Conservation (phyloP, 169 alveolate species). For the Cryptosporidium ryanae region DNA sequence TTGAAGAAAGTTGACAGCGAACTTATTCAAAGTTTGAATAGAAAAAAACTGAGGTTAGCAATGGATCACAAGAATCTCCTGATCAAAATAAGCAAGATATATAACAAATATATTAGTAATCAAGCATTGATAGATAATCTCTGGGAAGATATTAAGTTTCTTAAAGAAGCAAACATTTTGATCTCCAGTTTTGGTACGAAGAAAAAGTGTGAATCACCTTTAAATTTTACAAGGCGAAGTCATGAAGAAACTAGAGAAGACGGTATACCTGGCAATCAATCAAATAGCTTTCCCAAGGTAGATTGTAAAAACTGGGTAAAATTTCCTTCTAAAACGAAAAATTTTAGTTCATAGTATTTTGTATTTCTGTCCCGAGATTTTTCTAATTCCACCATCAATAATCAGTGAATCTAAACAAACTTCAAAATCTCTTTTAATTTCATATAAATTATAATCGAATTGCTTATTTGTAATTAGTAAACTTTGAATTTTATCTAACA, state of each 20-base stretch:
- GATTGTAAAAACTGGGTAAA: slow-evolving; percentile 34
- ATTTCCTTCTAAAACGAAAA: slow-evolving; percentile 11
- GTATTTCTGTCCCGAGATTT: slow-evolving; percentile 57
- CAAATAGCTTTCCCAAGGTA: slow-evolving; percentile 4
- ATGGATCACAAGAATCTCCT: slow-evolving; percentile 35
- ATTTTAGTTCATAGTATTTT: slow-evolving; percentile 14
- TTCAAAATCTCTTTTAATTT: slow-evolving; percentile 35
- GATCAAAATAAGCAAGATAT: neutral
- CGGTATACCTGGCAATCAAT: neutral
- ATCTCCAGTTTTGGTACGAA: slow-evolving; percentile 1
- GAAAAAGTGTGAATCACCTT: neutral
- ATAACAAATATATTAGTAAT: neutral
- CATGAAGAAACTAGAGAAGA: neutral
- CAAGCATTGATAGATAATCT: slow-evolving; percentile 14
- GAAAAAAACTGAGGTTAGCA: slow-evolving; percentile 31
- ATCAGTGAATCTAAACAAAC: slow-evolving; percentile 39
- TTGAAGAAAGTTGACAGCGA: slow-evolving; percentile 9
- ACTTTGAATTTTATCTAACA: slow-evolving; percentile 7
- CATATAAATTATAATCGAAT: neutral
- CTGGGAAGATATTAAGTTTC: slow-evolving; percentile 36
- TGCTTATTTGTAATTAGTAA: neutral
- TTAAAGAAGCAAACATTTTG: slow-evolving; percentile 38
- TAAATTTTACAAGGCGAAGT: neutral
- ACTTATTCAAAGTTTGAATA: slow-evolving; percentile 7
- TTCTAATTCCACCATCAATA: slow-evolving; percentile 41